phyloP scores from a whole-genome alignment of 2,329 filamentous ascomycete species.

The Fusarium virguliforme region DNA sequence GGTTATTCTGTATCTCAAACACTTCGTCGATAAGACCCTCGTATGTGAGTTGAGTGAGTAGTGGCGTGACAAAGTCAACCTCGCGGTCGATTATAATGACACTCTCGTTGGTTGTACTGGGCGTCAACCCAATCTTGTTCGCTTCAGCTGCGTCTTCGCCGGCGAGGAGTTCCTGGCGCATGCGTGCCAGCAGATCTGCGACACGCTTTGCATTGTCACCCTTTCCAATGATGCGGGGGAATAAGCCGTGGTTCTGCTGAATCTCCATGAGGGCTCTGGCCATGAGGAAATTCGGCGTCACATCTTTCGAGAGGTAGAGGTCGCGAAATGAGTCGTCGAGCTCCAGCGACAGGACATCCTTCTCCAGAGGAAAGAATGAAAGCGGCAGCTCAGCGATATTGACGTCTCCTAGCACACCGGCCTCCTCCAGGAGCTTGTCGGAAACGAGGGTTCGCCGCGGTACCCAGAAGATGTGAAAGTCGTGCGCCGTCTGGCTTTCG shows the following conservation, averaged over 20 bases:
- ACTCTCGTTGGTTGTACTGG: constrained; percentile 90
- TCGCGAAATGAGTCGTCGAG: constrained; percentile 89
- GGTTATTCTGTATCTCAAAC: constrained; percentile 92
- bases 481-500: constrained; percentile 91
- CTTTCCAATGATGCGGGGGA: constrained; percentile 95
- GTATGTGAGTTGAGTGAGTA: constrained; percentile 96
- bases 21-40: constrained; percentile 96
- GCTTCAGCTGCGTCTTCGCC: constrained; percentile 80
- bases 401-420: constrained; percentile 92
- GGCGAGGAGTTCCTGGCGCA: constrained; percentile 90
- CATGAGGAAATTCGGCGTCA: constrained; percentile 89
- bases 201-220: constrained; percentile 93
- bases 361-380: constrained; percentile 92
- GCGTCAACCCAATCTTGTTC: constrained; percentile 78
- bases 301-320: constrained; percentile 90
- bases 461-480: constrained; percentile 97
- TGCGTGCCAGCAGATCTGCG: constrained; percentile 87
- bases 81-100: constrained; percentile 96
- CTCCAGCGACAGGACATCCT: constrained; percentile 92
- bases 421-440: constrained; percentile 92
- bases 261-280: constrained; percentile 95
- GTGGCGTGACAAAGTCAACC: constrained; percentile 90
- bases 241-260: constrained; percentile 92
- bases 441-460: constrained; percentile 92
- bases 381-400: constrained; percentile 90